phyloP scores from a whole-genome alignment of 2,329 filamentous ascomycete species.

The Diplocarpon rosae region DNA sequence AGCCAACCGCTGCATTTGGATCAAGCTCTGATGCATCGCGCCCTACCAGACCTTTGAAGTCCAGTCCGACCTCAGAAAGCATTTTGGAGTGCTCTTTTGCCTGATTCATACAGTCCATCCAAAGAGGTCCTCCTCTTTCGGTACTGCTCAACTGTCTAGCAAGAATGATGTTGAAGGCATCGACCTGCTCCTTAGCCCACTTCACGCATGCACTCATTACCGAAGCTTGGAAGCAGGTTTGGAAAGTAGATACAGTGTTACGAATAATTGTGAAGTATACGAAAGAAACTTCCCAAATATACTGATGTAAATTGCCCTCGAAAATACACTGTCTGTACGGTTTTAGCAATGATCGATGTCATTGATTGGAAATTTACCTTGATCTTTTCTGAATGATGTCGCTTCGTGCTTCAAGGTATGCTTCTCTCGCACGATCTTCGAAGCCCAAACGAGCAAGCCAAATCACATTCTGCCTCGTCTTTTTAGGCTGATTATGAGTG shows the following conservation, averaged over 20 bases:
- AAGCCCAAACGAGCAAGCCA: conserved; percentile 84
- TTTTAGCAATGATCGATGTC: neutral
- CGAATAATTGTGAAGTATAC: conserved; percentile 92
- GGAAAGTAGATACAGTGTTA: conserved; percentile 85
- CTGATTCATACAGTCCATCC: conserved; percentile 72
- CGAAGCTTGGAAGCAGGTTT: conserved; percentile 70
- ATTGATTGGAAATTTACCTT: conserved; percentile 43
- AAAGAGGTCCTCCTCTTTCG: conserved; percentile 62
- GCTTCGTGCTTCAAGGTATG: conserved; percentile 71
- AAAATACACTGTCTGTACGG: conserved; percentile 75
- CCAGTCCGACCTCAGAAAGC: conserved; percentile 75
- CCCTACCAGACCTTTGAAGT: conserved; percentile 77
- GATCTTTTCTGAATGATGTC: conserved; percentile 71
- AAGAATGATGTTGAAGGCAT: conserved; percentile 78
- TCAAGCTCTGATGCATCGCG: conserved; percentile 32
- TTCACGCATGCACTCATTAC: conserved; percentile 94
- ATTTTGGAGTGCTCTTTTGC: conserved; percentile 72
- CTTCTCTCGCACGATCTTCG: conserved; percentile 78
- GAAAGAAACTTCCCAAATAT: conserved; percentile 91
- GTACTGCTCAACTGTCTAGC: conserved; percentile 79
- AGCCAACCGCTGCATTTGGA: conserved; percentile 27
- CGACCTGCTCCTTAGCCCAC: conserved; percentile 94
- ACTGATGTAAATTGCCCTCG: conserved; percentile 82
- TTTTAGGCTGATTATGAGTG: conserved; percentile 63
- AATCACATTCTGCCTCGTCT: conserved; percentile 69